Conservation (phyloP, 2,329 filamentous ascomycete genomes). For the Fusarium sp. region DNA sequence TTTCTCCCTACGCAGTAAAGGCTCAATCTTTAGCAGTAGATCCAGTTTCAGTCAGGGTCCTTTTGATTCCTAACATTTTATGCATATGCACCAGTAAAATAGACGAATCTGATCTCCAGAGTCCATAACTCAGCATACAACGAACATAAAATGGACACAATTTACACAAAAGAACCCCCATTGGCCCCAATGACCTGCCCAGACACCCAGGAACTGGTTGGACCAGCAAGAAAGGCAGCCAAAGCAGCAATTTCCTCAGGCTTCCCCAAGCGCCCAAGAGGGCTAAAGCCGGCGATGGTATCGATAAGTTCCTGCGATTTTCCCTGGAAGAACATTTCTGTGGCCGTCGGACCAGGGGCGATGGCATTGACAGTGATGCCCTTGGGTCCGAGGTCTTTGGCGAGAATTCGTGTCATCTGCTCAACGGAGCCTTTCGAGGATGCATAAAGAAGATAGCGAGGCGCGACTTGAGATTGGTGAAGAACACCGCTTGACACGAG, state of each 20-base stretch:
- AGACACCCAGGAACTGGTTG: slow-evolving; percentile 11
- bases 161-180: slow-evolving; percentile 8
- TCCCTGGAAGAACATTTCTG: slow-evolving; percentile 13
- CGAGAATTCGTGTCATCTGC: slow-evolving; percentile 11
- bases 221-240: slow-evolving; percentile 1
- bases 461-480: background rate
- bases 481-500: slow-evolving; percentile 7
- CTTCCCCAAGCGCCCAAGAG: background rate
- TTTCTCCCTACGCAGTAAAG: background rate
- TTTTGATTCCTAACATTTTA: background rate
- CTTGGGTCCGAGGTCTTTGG: slow-evolving; percentile 5
- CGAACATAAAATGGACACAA: background rate
- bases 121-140: accelerated
- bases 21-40: background rate
- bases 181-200: slow-evolving; percentile 8
- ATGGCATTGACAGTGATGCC: slow-evolving; percentile 13
- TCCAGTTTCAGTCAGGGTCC: background rate
- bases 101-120: background rate
- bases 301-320: slow-evolving; percentile 8
- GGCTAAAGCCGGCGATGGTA: background rate
- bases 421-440: slow-evolving; percentile 5
- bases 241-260: slow-evolving; percentile 2
- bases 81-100: background rate
- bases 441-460: slow-evolving; percentile 16
- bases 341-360: slow-evolving; percentile 5